These are phyloP conservation scores for Cylindrotheca closterium DNA, from an alignment of 108 stramenopile genomes.

Conservation along the genomic window DNA sequence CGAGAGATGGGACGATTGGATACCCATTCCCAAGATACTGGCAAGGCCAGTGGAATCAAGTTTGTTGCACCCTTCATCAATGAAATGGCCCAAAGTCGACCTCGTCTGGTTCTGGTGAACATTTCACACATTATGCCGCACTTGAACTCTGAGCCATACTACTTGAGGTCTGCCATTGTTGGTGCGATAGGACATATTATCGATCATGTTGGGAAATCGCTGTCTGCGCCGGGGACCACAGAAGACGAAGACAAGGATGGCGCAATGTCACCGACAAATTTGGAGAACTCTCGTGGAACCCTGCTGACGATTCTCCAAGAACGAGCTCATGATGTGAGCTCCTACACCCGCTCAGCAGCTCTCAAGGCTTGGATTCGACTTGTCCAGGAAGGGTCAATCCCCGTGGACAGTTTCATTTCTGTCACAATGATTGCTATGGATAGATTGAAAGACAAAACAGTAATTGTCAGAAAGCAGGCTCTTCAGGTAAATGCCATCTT, in stretches of 20 bases:
- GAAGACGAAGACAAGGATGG: neutral
- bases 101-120: slow-evolving; percentile 62
- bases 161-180: slow-evolving; percentile 77
- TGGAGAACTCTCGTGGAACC: slow-evolving; percentile 54
- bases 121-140: slow-evolving; percentile 69
- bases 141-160: slow-evolving; percentile 74
- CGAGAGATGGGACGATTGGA: slow-evolving; percentile 77
- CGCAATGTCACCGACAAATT: slow-evolving; percentile 8
- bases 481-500: slow-evolving; percentile 65
- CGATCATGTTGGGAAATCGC: slow-evolving; percentile 34
- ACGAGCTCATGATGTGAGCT: slow-evolving; percentile 76
- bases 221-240: neutral
- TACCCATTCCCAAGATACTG: slow-evolving; percentile 36
- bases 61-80: slow-evolving; percentile 78
- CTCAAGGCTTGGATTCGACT: slow-evolving; percentile 82
- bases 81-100: slow-evolving; percentile 59
- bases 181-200: slow-evolving; percentile 68
- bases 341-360: slow-evolving; percentile 79
- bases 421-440: slow-evolving; percentile 86
- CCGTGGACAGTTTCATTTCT: slow-evolving; percentile 63
- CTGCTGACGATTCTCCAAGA: slow-evolving; percentile 85
- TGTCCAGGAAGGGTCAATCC: slow-evolving; percentile 65
- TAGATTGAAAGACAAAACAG: slow-evolving; percentile 91
- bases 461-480: slow-evolving; percentile 90
- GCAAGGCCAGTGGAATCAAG: slow-evolving; percentile 77